Evolutionary conservation across 129 eudicot species (phyloP).

Genomic region (Pulicaria dysenterica): DNA sequence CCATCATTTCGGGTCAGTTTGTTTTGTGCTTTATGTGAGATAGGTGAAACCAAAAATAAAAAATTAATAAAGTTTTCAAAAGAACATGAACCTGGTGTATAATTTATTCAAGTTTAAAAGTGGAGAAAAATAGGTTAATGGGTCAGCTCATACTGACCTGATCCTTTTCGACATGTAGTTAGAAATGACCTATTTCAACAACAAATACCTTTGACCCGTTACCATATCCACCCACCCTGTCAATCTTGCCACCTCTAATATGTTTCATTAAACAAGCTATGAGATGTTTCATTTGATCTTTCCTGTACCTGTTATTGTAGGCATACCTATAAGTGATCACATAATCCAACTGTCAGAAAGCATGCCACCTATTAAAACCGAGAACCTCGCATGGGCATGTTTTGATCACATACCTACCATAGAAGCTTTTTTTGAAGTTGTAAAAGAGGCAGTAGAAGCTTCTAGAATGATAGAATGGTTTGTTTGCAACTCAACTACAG

Average conservation of each 20-base stretch:
- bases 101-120: no score
- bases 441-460: not conserved
- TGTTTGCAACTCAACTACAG: constrained; percentile 52
- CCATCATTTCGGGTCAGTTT: not conserved
- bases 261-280: no score
- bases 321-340: constrained; percentile 36
- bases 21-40: not conserved
- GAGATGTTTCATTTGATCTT: no score
- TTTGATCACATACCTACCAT: constrained; percentile 17
- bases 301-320: constrained; percentile 22
- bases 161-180: no score
- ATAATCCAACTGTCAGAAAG: constrained; percentile 46
- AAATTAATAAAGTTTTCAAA: no score
- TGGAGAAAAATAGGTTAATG: no score
- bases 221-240: no score
- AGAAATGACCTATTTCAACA: no score
- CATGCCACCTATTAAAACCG: constrained; percentile 46
- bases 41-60: not conserved
- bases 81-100: no score
- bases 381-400: constrained; percentile 40
- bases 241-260: no score
- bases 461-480: constrained; percentile 31
- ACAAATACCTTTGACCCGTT: no score
- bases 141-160: no score
- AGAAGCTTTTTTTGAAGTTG: constrained; percentile 19